Percentiles rank a stretch among this genome's conserved stretches.
These are phyloP conservation scores for Talaromyces wortmannii DNA, from an alignment of 495 filamentous ascomycete species.

Conservation along the genomic window DNA sequence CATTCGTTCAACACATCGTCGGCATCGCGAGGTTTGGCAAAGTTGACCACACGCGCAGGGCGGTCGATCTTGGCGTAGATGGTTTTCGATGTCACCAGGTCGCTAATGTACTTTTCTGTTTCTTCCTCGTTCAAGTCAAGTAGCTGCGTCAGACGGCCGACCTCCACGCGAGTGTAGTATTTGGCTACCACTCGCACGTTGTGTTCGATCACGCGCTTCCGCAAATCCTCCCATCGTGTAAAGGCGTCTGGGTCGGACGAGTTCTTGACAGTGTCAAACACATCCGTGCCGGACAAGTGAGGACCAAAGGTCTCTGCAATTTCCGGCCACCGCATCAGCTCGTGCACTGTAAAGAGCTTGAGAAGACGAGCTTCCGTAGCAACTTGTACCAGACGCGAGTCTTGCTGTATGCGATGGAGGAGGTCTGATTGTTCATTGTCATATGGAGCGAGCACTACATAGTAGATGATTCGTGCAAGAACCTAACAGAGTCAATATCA, in stretches of 20 bases:
- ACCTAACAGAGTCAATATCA: constrained; percentile 45
- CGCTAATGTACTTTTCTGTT: constrained; percentile 95
- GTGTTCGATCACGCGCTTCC: constrained; percentile 97
- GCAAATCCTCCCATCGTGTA: constrained; percentile 84
- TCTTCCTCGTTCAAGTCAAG: constrained; percentile 90
- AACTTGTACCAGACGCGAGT: constrained; percentile 58
- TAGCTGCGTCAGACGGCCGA: constrained; percentile 79
- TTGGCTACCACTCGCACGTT: constrained; percentile 96
- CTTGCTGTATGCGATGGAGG: constrained; percentile 78
- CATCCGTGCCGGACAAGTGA: constrained; percentile 83
- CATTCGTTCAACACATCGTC: constrained; percentile 98
- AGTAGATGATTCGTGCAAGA: constrained; percentile 91
- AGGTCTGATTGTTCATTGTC: constrained; percentile 99
- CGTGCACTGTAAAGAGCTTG: constrained; percentile 89
- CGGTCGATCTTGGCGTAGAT: constrained; percentile 97
- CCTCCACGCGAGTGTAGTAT: constrained; percentile 96
- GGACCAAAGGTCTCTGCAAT: constrained; percentile 80
- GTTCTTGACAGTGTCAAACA: constrained; percentile 58
- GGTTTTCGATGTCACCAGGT: constrained; percentile 92
- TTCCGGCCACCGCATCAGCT: constrained; percentile 97
- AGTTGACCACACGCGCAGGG: constrained; percentile 83
- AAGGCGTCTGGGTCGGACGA: constrained; percentile 67
- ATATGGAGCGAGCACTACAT: constrained; percentile 91
- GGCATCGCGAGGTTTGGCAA: constrained; percentile 88
- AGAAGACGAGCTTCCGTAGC: constrained; percentile 72